Percentiles rank a stretch among this genome's conserved stretches.
These are phyloP conservation scores for Euphrasia arctica DNA, from an alignment of 305 asterid species.

Conservation along the genomic window DNA sequence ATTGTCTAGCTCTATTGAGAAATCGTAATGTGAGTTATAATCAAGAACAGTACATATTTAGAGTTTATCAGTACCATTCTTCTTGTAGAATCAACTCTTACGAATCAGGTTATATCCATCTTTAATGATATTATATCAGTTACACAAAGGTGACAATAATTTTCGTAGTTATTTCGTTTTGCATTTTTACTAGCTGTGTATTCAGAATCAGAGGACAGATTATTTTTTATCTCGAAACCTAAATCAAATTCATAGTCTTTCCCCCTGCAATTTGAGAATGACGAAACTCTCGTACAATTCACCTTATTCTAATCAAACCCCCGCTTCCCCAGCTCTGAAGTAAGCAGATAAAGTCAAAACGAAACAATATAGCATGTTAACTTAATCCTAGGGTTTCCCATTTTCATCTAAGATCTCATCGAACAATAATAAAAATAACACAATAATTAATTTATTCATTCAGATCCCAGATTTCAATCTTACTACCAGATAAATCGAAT, in stretches of 20 bases:
- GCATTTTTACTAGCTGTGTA: background rate
- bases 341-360: no score
- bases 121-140: no score
- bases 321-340: no score
- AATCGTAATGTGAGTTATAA: background rate
- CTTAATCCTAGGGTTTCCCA: no score
- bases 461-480: background rate
- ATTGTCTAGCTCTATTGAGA: background rate
- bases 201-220: no score
- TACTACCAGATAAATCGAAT: background rate
- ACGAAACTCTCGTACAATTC: background rate
- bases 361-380: no score
- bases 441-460: background rate
- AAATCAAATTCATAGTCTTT: background rate
- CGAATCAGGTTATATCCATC: background rate
- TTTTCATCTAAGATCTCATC: no score
- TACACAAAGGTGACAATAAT: background rate
- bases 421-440: background rate
- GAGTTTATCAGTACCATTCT: background rate
- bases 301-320: background rate
- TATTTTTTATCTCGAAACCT: no score
- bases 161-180: background rate
- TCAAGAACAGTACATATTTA: background rate
- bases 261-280: background rate
- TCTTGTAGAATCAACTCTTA: background rate